phyloP scores from a whole-genome alignment of 352 stramenopile genomes.

The Phytophthora fragariaefolia region DNA sequence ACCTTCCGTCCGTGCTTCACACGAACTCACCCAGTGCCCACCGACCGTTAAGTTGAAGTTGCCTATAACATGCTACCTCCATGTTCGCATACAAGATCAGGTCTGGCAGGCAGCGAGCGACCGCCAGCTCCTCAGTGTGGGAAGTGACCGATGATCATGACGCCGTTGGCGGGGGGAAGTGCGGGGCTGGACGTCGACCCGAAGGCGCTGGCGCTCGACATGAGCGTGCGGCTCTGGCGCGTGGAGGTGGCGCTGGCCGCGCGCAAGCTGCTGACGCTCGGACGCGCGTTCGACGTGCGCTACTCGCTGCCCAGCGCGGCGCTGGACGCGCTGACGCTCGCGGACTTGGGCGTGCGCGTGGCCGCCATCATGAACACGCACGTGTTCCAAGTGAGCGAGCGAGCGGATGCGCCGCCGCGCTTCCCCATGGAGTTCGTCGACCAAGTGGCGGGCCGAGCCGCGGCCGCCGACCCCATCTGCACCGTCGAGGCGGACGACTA shows the following conservation, averaged over 20 bases:
- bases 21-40: too few species aligned
- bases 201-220: slow-evolving; percentile 44
- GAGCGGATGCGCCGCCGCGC: slow-evolving; percentile 17
- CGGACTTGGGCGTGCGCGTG: slow-evolving; percentile 56
- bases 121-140: too few species aligned
- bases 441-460: slow-evolving; percentile 30
- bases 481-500: slow-evolving; percentile 94
- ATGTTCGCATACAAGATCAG: not conserved
- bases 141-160: too few species aligned
- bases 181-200: not conserved
- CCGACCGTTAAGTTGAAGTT: not conserved
- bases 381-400: slow-evolving; percentile 49
- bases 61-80: not conserved
- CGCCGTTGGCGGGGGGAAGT: not conserved
- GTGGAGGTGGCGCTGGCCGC: slow-evolving; percentile 50
- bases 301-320: slow-evolving; percentile 41
- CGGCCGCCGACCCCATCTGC: slow-evolving; percentile 59
- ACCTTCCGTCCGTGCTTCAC: too few species aligned
- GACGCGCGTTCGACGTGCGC: slow-evolving; percentile 60
- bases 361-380: slow-evolving; percentile 53
- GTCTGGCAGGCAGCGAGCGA: too few species aligned
- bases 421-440: slow-evolving; percentile 49
- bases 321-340: slow-evolving; percentile 23
- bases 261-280: slow-evolving; percentile 67
- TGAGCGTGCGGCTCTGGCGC: slow-evolving; percentile 53